Conservation (phyloP, 1,284 basidiomycete genomes). For the Sanguinoderma infundibulare region DNA sequence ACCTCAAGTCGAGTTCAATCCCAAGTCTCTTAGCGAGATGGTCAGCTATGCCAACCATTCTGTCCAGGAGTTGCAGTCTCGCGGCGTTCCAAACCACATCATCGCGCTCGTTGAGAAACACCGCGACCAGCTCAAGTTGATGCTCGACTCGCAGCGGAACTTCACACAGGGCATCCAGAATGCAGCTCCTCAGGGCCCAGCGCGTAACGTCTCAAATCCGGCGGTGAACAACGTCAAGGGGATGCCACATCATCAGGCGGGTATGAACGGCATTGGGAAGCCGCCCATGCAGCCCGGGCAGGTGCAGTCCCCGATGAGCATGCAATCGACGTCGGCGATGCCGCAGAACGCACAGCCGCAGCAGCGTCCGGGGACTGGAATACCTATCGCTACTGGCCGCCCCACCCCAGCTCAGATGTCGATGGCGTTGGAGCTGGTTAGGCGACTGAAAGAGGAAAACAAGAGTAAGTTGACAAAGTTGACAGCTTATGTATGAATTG, state of each 20-base stretch:
- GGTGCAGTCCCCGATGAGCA: not conserved
- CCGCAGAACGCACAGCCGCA: conserved; percentile 11
- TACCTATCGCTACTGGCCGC: not conserved
- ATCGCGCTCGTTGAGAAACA: conserved; percentile 62
- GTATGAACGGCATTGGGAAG: conserved; percentile 2
- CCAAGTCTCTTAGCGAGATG: conserved; percentile 45
- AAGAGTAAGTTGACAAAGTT: conserved; percentile 24
- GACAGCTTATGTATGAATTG: too few species aligned
- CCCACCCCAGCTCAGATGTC: not conserved
- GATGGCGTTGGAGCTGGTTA: conserved; percentile 34
- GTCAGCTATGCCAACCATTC: conserved; percentile 48
- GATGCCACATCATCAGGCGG: conserved; percentile 7
- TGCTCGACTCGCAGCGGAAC: conserved; percentile 42
- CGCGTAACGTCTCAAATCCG: conserved; percentile 13
- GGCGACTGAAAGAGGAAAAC: conserved; percentile 34
- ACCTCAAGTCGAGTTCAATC: conserved; percentile 18
- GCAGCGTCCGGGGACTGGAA: not conserved
- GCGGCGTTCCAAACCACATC: conserved; percentile 51
- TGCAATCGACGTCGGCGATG: conserved; percentile 2
- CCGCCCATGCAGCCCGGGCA: not conserved
- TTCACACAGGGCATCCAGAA: conserved; percentile 36
- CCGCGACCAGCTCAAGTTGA: conserved; percentile 50
- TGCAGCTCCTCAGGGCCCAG: conserved; percentile 14
- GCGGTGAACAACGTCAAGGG: conserved; percentile 8
- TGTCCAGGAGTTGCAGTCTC: conserved; percentile 54